These are phyloP conservation scores for Fusarium buxicola DNA, from an alignment of 2,329 filamentous ascomycete species.

Conservation along the genomic window DNA sequence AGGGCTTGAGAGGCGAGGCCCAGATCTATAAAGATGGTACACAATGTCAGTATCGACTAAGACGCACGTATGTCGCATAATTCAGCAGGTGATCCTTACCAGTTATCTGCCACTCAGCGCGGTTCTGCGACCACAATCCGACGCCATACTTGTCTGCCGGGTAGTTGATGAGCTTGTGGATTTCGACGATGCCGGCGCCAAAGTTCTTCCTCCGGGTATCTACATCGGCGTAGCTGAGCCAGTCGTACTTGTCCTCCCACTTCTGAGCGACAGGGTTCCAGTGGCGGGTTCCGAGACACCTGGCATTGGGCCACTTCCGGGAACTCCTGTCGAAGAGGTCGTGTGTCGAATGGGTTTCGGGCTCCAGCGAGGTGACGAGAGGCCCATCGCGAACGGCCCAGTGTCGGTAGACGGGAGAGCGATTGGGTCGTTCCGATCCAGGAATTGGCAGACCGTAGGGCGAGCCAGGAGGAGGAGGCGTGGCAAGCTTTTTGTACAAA, in stretches of 20 bases:
- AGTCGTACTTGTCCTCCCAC: slow-evolving; percentile 80
- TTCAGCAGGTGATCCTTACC: slow-evolving; percentile 57
- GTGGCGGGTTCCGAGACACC: slow-evolving; percentile 82
- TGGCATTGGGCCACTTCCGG: slow-evolving; percentile 71
- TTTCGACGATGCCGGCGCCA: slow-evolving; percentile 84
- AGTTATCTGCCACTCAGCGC: slow-evolving; percentile 88
- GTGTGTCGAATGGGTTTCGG: slow-evolving; percentile 77
- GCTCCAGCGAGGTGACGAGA: slow-evolving; percentile 78
- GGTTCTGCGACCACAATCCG: slow-evolving; percentile 88
- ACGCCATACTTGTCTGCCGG: slow-evolving; percentile 73
- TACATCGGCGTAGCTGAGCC: slow-evolving; percentile 86
- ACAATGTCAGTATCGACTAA: slow-evolving; percentile 21
- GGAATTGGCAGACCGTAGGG: slow-evolving; percentile 84
- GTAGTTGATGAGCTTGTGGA: slow-evolving; percentile 80
- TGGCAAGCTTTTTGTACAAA: slow-evolving; percentile 64
- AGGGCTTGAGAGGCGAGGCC: slow-evolving; percentile 88
- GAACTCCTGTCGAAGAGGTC: slow-evolving; percentile 81
- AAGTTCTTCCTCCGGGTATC: slow-evolving; percentile 83
- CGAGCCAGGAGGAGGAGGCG: slow-evolving; percentile 76
- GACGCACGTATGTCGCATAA: slow-evolving; percentile 15
- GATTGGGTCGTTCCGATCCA: slow-evolving; percentile 77
- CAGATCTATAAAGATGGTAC: slow-evolving; percentile 69
- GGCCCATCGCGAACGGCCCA: slow-evolving; percentile 79
- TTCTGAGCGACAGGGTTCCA: slow-evolving; percentile 81
- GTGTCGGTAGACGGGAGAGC: slow-evolving; percentile 84